A percentile compares a stretch with the other conserved stretches of the same genome.
These are phyloP conservation scores for Chlamydomonas schloesseri DNA, from an alignment of 139 green algal genomes.

Conservation along the genomic window DNA sequence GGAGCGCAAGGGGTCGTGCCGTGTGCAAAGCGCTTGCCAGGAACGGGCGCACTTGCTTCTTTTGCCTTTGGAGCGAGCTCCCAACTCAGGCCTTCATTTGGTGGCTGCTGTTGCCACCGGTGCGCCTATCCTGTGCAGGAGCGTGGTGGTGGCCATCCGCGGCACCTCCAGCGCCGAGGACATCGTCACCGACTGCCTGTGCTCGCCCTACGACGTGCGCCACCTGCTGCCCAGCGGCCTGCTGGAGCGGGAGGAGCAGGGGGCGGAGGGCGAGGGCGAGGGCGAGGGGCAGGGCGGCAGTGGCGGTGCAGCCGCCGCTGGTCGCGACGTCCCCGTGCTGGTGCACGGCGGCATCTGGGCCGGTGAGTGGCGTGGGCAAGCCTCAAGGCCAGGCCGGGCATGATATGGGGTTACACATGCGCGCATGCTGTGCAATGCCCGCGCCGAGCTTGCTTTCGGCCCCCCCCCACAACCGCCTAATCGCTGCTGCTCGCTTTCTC, in stretches of 20 bases:
- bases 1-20: no score
- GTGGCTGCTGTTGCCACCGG: no score
- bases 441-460: no score
- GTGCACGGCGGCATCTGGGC: slow-evolving; percentile 74
- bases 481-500: background rate
- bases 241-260: background rate
- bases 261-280: background rate
- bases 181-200: slow-evolving; percentile 73
- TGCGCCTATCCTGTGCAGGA: background rate
- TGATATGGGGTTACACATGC: no score
- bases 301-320: background rate
- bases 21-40: no score
- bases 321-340: background rate
- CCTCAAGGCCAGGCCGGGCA: no score
- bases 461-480: background rate
- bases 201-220: slow-evolving; percentile 66
- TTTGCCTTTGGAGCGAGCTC: no score
- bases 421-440: no score
- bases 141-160: slow-evolving; percentile 69
- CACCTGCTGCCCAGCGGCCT: slow-evolving; percentile 47
- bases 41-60: no score
- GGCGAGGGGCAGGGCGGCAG: background rate
- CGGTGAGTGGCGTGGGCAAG: no score
- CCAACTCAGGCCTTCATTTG: background rate
- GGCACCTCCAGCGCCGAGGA: slow-evolving; percentile 74